Evolutionary conservation across 805 yeast genomes (phyloP).

Genomic region (Metschnikowia reukaufii): DNA sequence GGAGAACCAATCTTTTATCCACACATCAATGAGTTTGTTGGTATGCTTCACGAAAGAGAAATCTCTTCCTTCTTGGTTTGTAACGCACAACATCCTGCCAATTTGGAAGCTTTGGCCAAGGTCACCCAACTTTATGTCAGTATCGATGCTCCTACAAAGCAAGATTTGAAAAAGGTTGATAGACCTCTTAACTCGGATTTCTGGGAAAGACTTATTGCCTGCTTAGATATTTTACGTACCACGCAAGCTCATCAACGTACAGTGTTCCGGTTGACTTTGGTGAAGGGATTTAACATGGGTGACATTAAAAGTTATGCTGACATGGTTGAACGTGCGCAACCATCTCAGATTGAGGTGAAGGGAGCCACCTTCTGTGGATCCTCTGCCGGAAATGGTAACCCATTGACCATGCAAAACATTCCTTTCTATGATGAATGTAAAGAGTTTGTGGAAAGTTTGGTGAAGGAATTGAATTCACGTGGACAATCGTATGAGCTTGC

Average conservation of each 20-base stretch:
- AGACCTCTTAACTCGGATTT: constrained; percentile 87
- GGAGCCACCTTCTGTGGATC: constrained; percentile 97
- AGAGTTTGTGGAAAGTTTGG: constrained; percentile 64
- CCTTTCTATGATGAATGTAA: constrained; percentile 93
- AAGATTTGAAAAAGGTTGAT: constrained; percentile 77
- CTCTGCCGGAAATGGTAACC: constrained; percentile 78
- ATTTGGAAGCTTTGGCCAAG: constrained; percentile 62
- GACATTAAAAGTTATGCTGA: constrained; percentile 83
- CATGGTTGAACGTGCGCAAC: constrained; percentile 75
- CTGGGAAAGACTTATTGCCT: constrained; percentile 84
- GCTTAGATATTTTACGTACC: constrained; percentile 76
- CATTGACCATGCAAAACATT: constrained; percentile 91
- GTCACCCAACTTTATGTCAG: constrained; percentile 92
- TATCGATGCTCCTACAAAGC: constrained; percentile 89
- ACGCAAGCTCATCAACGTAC: constrained; percentile 81
- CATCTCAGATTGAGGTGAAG: constrained; percentile 87
- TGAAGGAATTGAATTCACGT: constrained; percentile 59
- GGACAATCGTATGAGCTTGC: constrained; percentile 80
- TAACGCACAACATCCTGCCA: constrained; percentile 94
- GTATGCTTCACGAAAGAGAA: constrained; percentile 72
- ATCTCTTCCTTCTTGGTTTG: constrained; percentile 90
- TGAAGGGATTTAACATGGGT: constrained; percentile 87
- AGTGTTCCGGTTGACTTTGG: constrained; percentile 85
- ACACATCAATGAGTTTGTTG: constrained; percentile 79
- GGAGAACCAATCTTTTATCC: constrained; percentile 97